These are phyloP conservation scores for Bacterosira constricta DNA, from an alignment of 108 stramenopile species.

Conservation along the genomic window DNA sequence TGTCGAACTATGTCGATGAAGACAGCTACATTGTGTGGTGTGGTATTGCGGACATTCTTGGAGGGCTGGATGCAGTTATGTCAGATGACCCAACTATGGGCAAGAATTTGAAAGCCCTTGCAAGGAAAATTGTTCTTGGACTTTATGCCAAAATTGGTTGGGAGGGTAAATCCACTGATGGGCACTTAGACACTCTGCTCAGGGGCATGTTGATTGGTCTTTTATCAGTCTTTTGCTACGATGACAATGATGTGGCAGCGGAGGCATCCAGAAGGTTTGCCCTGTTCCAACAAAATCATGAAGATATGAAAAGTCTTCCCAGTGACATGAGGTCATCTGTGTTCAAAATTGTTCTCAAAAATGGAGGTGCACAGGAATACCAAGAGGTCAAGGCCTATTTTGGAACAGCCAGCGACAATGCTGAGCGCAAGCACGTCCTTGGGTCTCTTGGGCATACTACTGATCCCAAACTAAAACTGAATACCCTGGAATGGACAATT, in stretches of 20 bases:
- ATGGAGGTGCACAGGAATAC: conserved; percentile 84
- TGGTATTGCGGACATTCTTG: conserved; percentile 74
- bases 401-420: conserved; percentile 72
- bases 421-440: conserved; percentile 83
- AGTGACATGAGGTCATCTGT: conserved; percentile 87
- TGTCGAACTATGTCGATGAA: conserved; percentile 83
- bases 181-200: conserved; percentile 84
- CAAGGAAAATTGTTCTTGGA: conserved; percentile 63
- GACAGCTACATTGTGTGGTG: conserved; percentile 89
- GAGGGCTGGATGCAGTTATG: conserved; percentile 74
- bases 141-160: conserved; percentile 83
- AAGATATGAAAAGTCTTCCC: conserved; percentile 76
- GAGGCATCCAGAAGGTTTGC: conserved; percentile 86
- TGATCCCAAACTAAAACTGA: conserved; percentile 72
- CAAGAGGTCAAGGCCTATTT: conserved; percentile 78
- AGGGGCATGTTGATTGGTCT: conserved; percentile 88
- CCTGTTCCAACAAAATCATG: conserved; percentile 72
- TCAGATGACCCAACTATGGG: conserved; percentile 74
- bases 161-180: conserved; percentile 77
- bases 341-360: conserved; percentile 90
- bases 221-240: conserved; percentile 75
- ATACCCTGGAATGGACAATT: conserved; percentile 90
- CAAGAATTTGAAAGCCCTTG: conserved; percentile 64
- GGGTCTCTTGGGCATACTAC: conserved; percentile 67
- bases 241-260: conserved; percentile 69